Evolutionary conservation across 257 asterid species (phyloP), one percentile per base, ranked within the genome.

Genomic region (Asclepias syriaca): DNA sequence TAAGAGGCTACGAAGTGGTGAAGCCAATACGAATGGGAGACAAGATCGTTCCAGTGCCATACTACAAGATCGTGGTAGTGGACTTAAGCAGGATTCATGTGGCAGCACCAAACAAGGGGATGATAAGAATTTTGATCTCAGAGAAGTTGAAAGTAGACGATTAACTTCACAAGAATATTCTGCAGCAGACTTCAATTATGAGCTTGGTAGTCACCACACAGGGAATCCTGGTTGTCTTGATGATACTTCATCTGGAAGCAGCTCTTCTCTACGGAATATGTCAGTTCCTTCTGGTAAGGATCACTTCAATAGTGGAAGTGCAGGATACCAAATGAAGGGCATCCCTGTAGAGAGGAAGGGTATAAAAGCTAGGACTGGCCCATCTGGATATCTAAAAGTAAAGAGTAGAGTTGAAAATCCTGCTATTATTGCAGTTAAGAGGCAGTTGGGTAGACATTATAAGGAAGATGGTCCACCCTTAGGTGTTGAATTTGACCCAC

Each of bases 351-450:
- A 85, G 77, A 56, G 72, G 68, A 84, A 70, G 75, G 84, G 77
- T 16, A 75, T 77, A 66, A 91, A 83, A 81, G 63, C 89, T 65
- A 83, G 92, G 86, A 37, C 84, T 16, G 97, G 97, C 61, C 98
- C 98, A 55, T 90, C 98, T 19, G 99, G 99, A 74, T 95, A 90
- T 87, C 84, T 95, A 58, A 95, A 95, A 86, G 86, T 95, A 79
- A 95, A 87, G 90, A 90, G 90, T 48, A 91, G 77, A 66, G 81
- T 81, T 70, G 97, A 92, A 77, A 92, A 88, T 72, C 67, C 87
- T 77, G 96, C 98, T 73, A 82, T 95, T 80, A 83, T 92, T 60
- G 90, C 92, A n/a, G 97, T 95, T 59, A 92, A 87, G 87, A 83
- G 85, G 90, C 97, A 92, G 81, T 81, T 95, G 68, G 98, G 99